Evolutionary conservation across 768 basidiomycete species (phyloP).

Genomic region (Trametes gibbosa): DNA sequence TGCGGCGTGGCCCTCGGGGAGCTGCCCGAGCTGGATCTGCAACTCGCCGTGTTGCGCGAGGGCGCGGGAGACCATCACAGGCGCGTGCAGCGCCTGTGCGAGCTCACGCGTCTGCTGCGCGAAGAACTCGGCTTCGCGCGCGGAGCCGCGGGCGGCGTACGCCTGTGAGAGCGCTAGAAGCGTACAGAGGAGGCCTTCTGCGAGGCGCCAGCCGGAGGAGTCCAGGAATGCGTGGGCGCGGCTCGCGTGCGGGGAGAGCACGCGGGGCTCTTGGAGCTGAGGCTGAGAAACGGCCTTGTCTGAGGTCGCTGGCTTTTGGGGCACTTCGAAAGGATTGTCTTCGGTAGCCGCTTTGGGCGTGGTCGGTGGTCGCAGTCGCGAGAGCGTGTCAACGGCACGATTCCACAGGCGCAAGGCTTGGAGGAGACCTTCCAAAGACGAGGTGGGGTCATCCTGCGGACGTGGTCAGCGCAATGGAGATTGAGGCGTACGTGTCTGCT

Average conservation of each 20-base stretch:
- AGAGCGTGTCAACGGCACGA: slow-evolving; percentile 67
- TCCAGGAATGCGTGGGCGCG: slow-evolving; percentile 41
- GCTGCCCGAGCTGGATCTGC: slow-evolving; percentile 56
- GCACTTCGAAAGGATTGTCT: slow-evolving; percentile 60
- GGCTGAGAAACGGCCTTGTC: slow-evolving; percentile 7
- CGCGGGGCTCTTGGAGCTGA: neutral
- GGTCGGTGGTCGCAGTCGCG: slow-evolving; percentile 49
- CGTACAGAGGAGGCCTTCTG: slow-evolving; percentile 65
- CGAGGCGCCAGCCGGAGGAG: slow-evolving; percentile 72
- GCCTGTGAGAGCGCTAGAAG: slow-evolving; percentile 62
- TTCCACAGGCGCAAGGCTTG: slow-evolving; percentile 80
- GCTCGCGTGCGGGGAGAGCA: slow-evolving; percentile 13
- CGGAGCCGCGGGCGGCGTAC: slow-evolving; percentile 74
- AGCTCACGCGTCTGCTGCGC: slow-evolving; percentile 73
- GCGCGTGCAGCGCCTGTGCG: slow-evolving; percentile 64
- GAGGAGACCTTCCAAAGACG: slow-evolving; percentile 55
- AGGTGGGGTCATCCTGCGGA: slow-evolving; percentile 57
- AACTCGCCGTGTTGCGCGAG: slow-evolving; percentile 68
- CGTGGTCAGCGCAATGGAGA: neutral
- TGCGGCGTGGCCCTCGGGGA: slow-evolving; percentile 54
- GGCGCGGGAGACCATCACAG: slow-evolving; percentile 63
- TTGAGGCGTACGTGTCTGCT: slow-evolving; percentile 11
- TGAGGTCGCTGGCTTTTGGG: slow-evolving; percentile 23
- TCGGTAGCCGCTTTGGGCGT: slow-evolving; percentile 27
- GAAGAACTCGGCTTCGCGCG: slow-evolving; percentile 84